phyloP scores from a whole-genome alignment of 2,329 filamentous ascomycete genomes.

The Dothideomycetes sp. region DNA sequence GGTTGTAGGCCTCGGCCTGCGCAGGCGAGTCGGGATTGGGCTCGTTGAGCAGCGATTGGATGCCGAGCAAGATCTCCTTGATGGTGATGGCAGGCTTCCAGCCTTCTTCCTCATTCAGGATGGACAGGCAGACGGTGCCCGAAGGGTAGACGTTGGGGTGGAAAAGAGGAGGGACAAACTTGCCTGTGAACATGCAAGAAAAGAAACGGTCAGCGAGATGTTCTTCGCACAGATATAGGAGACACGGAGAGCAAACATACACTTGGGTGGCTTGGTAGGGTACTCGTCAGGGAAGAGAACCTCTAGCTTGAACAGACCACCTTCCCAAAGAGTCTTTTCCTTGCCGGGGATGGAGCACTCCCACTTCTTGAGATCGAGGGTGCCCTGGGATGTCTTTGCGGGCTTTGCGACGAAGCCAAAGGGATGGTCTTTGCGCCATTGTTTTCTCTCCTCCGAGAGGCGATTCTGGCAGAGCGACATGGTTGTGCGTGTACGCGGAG shows the following conservation, averaged over 20 bases:
- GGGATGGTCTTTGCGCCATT: constrained; percentile 93
- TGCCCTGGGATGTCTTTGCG: constrained; percentile 64
- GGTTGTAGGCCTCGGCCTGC: constrained; percentile 92
- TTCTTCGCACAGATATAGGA: too few species aligned
- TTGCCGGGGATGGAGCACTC: constrained; percentile 95
- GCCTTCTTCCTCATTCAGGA: constrained; percentile 94
- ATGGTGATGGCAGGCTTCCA: constrained; percentile 99
- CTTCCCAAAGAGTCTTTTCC: constrained; percentile 94
- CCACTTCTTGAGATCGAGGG: constrained; percentile 90
- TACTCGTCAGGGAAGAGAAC: constrained; percentile 95
- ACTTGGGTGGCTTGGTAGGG: constrained; percentile 97
- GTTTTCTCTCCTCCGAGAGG: constrained; percentile 83
- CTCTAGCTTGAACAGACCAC: constrained; percentile 91
- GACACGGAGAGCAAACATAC: constrained; percentile 45
- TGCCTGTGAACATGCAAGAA: constrained; percentile 50
- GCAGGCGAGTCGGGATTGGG: constrained; percentile 95
- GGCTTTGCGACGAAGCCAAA: constrained; percentile 97
- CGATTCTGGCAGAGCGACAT: constrained; percentile 89
- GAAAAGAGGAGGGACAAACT: constrained; percentile 91
- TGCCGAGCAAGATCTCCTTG: constrained; percentile 92
- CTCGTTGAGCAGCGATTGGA: constrained; percentile 91
- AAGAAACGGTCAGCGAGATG: neutral
- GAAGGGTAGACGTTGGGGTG: constrained; percentile 98
- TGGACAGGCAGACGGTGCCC: constrained; percentile 92
- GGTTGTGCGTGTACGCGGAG: too few species aligned